Conservation (phyloP, 2,329 filamentous ascomycete species). For the Parafenestella ontariensis region DNA sequence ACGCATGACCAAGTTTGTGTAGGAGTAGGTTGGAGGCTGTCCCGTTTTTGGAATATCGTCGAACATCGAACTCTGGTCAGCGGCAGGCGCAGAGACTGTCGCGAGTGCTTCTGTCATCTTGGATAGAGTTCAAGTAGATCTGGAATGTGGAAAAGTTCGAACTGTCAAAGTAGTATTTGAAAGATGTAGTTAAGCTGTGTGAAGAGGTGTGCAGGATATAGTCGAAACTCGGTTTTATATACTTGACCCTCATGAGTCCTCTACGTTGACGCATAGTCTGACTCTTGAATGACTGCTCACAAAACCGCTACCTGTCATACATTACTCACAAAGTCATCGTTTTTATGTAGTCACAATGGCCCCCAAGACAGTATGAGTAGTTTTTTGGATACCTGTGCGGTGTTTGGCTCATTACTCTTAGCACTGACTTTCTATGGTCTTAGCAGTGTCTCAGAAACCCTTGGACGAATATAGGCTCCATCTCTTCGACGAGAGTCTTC, state of each 20-base stretch:
- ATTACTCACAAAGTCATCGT: background rate
- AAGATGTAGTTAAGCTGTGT: background rate
- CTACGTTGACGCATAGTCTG: background rate
- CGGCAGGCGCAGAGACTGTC: background rate
- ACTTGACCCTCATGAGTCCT: background rate
- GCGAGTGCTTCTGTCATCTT: background rate
- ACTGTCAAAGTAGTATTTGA: background rate
- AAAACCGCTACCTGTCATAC: background rate
- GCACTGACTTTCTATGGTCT: background rate
- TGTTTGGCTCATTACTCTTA: background rate
- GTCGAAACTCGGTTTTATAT: background rate
- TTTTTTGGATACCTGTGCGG: background rate
- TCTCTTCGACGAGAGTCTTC: no score
- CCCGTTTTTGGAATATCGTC: background rate
- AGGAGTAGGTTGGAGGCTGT: background rate
- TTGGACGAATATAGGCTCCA: no score
- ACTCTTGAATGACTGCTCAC: background rate
- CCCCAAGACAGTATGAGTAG: background rate
- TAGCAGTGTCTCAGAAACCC: no score
- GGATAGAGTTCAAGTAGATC: background rate
- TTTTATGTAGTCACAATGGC: background rate
- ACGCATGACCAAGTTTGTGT: background rate
- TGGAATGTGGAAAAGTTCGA: background rate
- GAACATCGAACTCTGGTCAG: background rate
- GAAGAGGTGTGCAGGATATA: background rate